Conservation (phyloP, 768 basidiomycete species). For the Amyloporia xantha region DNA sequence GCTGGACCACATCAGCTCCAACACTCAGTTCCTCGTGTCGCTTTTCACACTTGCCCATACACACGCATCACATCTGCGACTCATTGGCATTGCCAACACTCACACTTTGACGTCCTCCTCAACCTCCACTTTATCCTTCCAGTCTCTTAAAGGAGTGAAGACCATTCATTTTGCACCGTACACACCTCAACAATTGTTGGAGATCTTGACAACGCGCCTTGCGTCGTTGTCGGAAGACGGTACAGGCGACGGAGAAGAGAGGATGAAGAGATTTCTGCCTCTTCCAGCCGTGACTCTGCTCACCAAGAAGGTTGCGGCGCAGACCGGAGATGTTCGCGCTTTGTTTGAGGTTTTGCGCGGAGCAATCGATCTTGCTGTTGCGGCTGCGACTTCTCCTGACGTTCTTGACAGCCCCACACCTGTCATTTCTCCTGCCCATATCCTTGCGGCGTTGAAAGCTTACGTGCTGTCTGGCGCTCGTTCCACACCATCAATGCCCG, state of each 20-base stretch:
- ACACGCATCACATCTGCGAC: slow-evolving; percentile 45
- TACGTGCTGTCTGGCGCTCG: slow-evolving; percentile 26
- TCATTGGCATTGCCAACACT: slow-evolving; percentile 86
- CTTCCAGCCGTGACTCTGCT: slow-evolving; percentile 58
- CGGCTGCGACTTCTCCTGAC: slow-evolving; percentile 15
- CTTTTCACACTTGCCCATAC: slow-evolving; percentile 65
- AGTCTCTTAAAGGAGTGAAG: slow-evolving; percentile 30
- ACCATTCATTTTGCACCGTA: slow-evolving; percentile 84
- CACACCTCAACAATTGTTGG: slow-evolving; percentile 59
- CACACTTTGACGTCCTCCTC: slow-evolving; percentile 68
- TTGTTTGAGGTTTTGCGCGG: slow-evolving; percentile 76
- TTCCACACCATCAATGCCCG: slow-evolving; percentile 16
- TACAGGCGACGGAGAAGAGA: slow-evolving; percentile 6
- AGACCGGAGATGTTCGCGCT: slow-evolving; percentile 78
- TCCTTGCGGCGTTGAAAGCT: slow-evolving; percentile 70
- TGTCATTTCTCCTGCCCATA: slow-evolving; percentile 55
- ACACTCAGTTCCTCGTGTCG: slow-evolving; percentile 41
- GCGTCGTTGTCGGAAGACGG: slow-evolving; percentile 36
- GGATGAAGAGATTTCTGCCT: slow-evolving; percentile 52
- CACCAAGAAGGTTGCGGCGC: slow-evolving; percentile 73
- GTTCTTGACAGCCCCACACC: slow-evolving; percentile 26
- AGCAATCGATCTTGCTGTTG: slow-evolving; percentile 63
- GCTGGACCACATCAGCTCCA: slow-evolving; percentile 70
- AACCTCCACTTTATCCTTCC: slow-evolving; percentile 29
- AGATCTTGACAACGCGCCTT: slow-evolving; percentile 63